Evolutionary conservation across 2,329 filamentous ascomycete genomes (phyloP).

Genomic region (Neurospora sp.): DNA sequence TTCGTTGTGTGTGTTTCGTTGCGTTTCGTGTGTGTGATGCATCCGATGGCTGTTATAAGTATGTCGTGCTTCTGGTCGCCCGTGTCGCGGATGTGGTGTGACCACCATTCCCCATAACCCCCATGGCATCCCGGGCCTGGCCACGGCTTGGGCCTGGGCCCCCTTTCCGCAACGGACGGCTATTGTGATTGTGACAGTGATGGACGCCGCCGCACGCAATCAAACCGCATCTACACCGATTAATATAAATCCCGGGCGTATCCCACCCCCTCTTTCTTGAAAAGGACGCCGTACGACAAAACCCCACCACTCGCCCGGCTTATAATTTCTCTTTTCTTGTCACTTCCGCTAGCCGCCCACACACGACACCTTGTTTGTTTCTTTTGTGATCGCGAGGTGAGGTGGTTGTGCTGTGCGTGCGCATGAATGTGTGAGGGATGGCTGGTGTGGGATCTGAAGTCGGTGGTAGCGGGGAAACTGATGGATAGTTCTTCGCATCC

Average conservation of each 20-base stretch:
- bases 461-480: not conserved
- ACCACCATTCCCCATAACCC: not conserved
- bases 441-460: not conserved
- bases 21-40: not conserved
- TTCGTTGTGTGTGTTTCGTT: not conserved
- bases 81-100: not conserved
- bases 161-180: not conserved
- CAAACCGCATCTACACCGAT: not conserved
- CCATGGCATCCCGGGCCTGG: not conserved
- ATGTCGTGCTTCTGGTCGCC: not conserved
- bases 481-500: not conserved
- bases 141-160: not conserved
- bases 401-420: not conserved
- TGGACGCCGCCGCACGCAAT: not conserved
- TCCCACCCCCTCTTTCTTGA: not conserved
- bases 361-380: not conserved
- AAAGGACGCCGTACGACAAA: not conserved
- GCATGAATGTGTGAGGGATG: not conserved
- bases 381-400: not conserved
- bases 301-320: not conserved
- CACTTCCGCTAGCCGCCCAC: not conserved
- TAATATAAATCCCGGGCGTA: not conserved
- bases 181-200: not conserved
- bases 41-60: not conserved
- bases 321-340: not conserved